phyloP scores from a whole-genome alignment of 1,139 yeast species.

The Saccharomycopsis hybrid region DNA sequence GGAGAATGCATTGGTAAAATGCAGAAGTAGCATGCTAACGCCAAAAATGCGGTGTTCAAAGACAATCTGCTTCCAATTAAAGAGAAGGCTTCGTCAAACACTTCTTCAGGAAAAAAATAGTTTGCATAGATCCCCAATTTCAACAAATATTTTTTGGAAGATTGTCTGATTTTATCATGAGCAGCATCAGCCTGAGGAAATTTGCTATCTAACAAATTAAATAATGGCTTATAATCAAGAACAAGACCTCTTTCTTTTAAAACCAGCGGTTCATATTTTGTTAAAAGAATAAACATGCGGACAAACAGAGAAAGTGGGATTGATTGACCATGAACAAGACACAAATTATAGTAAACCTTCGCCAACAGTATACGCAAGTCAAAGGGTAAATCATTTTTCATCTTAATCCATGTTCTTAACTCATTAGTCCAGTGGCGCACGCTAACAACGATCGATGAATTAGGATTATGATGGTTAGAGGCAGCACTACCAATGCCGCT shows the following conservation, averaged over 20 bases:
- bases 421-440: conserved; percentile 89
- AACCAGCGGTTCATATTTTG: conserved; percentile 28
- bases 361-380: conserved; percentile 55
- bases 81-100: conserved; percentile 26
- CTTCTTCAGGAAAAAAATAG: conserved; percentile 32
- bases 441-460: conserved; percentile 67
- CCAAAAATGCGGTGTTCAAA: conserved; percentile 50
- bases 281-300: conserved; percentile 55
- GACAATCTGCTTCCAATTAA: conserved; percentile 35
- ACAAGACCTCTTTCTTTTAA: conserved; percentile 39
- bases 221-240: conserved; percentile 50
- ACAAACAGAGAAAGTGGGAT: conserved; percentile 56
- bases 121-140: conserved; percentile 34
- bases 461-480: conserved; percentile 34
- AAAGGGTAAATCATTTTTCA: conserved; percentile 80
- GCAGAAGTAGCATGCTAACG: conserved; percentile 50
- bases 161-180: conserved; percentile 26
- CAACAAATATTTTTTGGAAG: conserved; percentile 20
- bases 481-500: conserved; percentile 44
- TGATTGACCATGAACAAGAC: conserved; percentile 65
- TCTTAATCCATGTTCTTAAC: conserved; percentile 68
- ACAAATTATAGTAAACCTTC: conserved; percentile 64
- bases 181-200: conserved; percentile 42
- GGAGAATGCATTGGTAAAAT: conserved; percentile 41
- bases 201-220: conserved; percentile 39